These are phyloP conservation scores for Phaeodactylum tricornutum DNA, from an alignment of 108 stramenopile species.

Conservation along the genomic window DNA sequence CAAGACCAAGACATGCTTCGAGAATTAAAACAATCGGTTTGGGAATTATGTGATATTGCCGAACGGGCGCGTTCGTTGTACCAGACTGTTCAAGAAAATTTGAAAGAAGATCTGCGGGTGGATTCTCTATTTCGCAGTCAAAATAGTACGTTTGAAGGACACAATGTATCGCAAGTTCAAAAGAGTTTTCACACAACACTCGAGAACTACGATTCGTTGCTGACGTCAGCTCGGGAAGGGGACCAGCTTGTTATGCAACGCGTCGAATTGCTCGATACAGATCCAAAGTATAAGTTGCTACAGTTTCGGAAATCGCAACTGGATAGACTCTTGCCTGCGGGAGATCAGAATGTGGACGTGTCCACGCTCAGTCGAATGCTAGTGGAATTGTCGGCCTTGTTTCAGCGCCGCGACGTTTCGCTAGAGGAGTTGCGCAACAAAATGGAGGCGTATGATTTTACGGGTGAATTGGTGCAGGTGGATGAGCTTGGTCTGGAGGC, in stretches of 20 bases:
- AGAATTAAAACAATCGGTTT: constrained; percentile 28
- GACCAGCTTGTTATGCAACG: constrained; percentile 22
- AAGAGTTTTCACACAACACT: constrained; percentile 17
- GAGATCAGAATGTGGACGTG: constrained; percentile 11
- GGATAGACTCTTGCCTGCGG: constrained; percentile 21
- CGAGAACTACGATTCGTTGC: constrained; percentile 17
- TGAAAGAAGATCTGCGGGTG: constrained; percentile 31
- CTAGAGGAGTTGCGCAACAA: constrained; percentile 16
- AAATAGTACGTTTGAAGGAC: constrained; percentile 18
- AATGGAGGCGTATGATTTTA: constrained; percentile 14
- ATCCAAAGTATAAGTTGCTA: constrained; percentile 10
- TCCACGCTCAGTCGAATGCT: constrained; percentile 13
- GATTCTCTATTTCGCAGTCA: constrained; percentile 34
- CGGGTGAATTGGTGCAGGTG: constrained; percentile 8
- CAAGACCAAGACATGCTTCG: constrained; percentile 12
- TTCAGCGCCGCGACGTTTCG: constrained; percentile 18
- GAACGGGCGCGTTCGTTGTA: constrained; percentile 24
- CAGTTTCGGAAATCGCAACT: constrained; percentile 30
- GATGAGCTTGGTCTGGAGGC: constrained; percentile 2
- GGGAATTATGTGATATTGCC: constrained; percentile 38
- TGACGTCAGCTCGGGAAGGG: constrained; percentile 28
- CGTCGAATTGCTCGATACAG: constrained; percentile 17
- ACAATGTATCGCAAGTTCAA: constrained; percentile 23
- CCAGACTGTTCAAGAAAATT: constrained; percentile 13
- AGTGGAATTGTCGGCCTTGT: constrained; percentile 24